phyloP scores from a whole-genome alignment of 2,329 filamentous ascomycete species.

The Aspergillus sp. region DNA sequence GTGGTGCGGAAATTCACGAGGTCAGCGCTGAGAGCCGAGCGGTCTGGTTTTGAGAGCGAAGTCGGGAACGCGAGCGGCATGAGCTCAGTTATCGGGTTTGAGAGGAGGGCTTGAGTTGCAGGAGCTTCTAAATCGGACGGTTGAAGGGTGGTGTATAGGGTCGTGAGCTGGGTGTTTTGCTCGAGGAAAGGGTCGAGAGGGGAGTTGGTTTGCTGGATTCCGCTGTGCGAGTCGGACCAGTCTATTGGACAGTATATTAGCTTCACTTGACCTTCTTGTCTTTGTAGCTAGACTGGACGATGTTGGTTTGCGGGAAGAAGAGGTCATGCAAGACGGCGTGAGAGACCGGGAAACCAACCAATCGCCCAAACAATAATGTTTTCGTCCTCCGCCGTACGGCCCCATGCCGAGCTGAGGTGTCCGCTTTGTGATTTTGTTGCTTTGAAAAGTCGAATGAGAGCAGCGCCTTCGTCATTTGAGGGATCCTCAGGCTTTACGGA shows the following conservation, averaged over 20 bases:
- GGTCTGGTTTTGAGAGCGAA: constrained; percentile 29
- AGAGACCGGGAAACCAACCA: constrained; percentile 21
- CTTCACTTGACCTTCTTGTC: background rate
- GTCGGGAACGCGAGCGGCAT: constrained; percentile 45
- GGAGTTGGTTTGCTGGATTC: constrained; percentile 15
- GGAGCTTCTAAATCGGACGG: constrained; percentile 22
- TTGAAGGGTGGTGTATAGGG: constrained; percentile 31
- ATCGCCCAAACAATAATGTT: constrained; percentile 38
- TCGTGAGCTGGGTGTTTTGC: constrained; percentile 21
- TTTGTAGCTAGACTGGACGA: background rate
- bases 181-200: constrained; percentile 27
- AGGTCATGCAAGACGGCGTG: background rate
- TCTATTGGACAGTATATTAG: constrained; percentile 20
- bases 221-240: constrained; percentile 33
- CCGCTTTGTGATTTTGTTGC: constrained; percentile 34
- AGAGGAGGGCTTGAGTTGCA: constrained; percentile 28
- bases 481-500: constrained; percentile 40
- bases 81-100: constrained; percentile 52
- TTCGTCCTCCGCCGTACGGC: constrained; percentile 37
- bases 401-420: constrained; percentile 38
- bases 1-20: constrained; percentile 41
- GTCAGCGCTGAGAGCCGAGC: constrained; percentile 29
- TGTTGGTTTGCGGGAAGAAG: background rate
- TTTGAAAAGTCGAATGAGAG: constrained; percentile 29
- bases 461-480: constrained; percentile 31